These are phyloP conservation scores for Yamadazyma sp. DNA, from an alignment of 1,139 yeast species.

Conservation along the genomic window DNA sequence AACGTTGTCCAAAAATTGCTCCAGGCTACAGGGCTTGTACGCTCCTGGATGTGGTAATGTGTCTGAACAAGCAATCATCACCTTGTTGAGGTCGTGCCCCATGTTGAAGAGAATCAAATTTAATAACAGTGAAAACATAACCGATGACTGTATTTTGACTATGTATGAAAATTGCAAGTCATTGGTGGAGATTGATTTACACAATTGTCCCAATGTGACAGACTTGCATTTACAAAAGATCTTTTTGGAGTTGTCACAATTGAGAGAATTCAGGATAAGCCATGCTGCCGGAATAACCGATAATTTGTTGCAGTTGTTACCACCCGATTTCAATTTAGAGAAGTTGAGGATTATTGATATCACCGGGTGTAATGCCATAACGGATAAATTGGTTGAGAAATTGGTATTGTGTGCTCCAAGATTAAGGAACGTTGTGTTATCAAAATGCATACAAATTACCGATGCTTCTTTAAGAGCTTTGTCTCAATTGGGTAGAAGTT, in stretches of 20 bases:
- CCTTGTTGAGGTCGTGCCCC: slow-evolving; percentile 63
- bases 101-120: slow-evolving; percentile 81
- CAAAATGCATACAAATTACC: slow-evolving; percentile 86
- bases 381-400: slow-evolving; percentile 75
- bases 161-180: slow-evolving; percentile 72
- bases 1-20: slow-evolving; percentile 72
- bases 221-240: slow-evolving; percentile 61
- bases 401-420: slow-evolving; percentile 80
- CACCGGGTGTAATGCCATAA: slow-evolving; percentile 78
- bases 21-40: slow-evolving; percentile 82
- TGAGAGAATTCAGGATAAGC: slow-evolving; percentile 82
- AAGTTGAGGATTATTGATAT: slow-evolving; percentile 77
- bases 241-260: slow-evolving; percentile 63
- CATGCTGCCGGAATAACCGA: slow-evolving; percentile 73
- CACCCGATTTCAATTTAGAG: slow-evolving; percentile 43
- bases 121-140: slow-evolving; percentile 66
- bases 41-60: slow-evolving; percentile 81
- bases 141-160: slow-evolving; percentile 63
- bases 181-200: slow-evolving; percentile 87
- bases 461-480: slow-evolving; percentile 77
- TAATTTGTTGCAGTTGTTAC: slow-evolving; percentile 50
- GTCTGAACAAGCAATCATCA: slow-evolving; percentile 62
- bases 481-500: slow-evolving; percentile 71
- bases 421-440: slow-evolving; percentile 80
- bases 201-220: slow-evolving; percentile 74